Evolutionary conservation across 2,329 filamentous ascomycete genomes (phyloP), one percentile per base, ranked within the genome.

Genomic region (Decorospora gaudefroyi): DNA sequence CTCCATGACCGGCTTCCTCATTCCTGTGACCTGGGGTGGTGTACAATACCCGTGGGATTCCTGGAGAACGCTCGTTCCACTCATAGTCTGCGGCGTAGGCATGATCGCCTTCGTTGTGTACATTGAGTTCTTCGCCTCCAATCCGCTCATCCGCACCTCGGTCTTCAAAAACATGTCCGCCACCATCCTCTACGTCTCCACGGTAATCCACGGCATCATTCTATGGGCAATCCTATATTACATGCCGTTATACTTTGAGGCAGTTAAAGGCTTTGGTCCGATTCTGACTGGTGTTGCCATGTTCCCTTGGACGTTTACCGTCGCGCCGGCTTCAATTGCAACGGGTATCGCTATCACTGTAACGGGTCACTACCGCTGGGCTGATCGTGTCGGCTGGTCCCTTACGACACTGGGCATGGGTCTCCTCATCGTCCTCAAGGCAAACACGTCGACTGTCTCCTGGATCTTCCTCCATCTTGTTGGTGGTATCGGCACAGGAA

Each of bases 11-110:
- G 77, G 76, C 15, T 79, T 86, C 56, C 65, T 86, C 27, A 81
- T 86, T 30, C 80, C 81, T 0, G 61, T 86, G 3, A 83, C 82
- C 2, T 84, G 82, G 75, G 85, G 83, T 7, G 84, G 83, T 25
- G 76, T 86, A 6, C 79, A 84, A 69, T 87, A 85, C 60, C 59
- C 75, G 0, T 88, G 85, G 85, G 62, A 70, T 30, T 82, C 77
- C 3, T 86, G 80, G 76, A 74, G 76, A 1, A 84, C 82, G 0
- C 69, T 88, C 2, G 75, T 84, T 0, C 85, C 84, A 0, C 67
- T 88, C 10, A 63, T 82, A 3, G 26, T 86, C 6, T 83, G 84
- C 1, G 59, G 70, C 0, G 64, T 70, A 1, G 77, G 79, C 1
- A 64, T 87, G 3, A 53, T 77, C 2, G 69, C 57, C 5, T 84